These are phyloP conservation scores for Curvularia eragrostidis DNA, from an alignment of 2,329 filamentous ascomycete species.

Conservation along the genomic window DNA sequence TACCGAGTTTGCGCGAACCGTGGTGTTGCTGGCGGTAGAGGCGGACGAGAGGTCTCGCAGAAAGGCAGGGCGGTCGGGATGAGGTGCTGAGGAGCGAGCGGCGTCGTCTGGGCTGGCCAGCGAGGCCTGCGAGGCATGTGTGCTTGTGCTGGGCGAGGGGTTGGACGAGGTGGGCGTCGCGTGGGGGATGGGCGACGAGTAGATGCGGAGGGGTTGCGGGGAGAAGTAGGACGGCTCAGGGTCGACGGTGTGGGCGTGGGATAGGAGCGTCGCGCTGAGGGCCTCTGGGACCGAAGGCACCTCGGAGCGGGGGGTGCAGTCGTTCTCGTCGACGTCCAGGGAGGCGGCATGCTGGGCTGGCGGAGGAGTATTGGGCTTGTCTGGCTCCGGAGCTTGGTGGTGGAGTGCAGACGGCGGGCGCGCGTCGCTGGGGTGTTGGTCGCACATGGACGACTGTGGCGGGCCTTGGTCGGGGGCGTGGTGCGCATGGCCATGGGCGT, in stretches of 20 bases:
- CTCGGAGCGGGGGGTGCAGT: constrained; percentile 52
- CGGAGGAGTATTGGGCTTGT: not conserved
- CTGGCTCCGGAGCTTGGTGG: constrained; percentile 2
- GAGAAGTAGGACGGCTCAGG: constrained; percentile 49
- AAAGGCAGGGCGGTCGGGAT: constrained; percentile 46
- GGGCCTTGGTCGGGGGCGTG: constrained; percentile 22
- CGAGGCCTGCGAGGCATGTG: constrained; percentile 36
- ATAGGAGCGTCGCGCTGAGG: constrained; percentile 28
- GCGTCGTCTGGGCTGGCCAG: constrained; percentile 21
- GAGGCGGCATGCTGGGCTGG: constrained; percentile 8
- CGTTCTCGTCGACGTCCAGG: constrained; percentile 36
- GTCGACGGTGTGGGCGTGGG: constrained; percentile 30
- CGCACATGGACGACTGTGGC: constrained; percentile 38
- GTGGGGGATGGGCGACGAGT: constrained; percentile 40
- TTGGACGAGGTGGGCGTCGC: constrained; percentile 39
- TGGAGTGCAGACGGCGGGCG: constrained; percentile 2
- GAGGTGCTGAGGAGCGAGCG: constrained; percentile 19
- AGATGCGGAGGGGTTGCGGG: constrained; percentile 47
- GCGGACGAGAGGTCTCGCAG: constrained; percentile 52
- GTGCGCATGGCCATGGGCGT: constrained; percentile 28
- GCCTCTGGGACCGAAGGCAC: constrained; percentile 43
- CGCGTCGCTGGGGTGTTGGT: constrained; percentile 28
- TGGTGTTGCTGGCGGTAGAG: constrained; percentile 53
- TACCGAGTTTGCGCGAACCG: constrained; percentile 47
- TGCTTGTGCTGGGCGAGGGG: constrained; percentile 42